Percentiles rank a stretch among this genome's conserved stretches.
phyloP scores from a whole-genome alignment of 2,329 filamentous ascomycete genomes.

The Colletotrichum horii region DNA sequence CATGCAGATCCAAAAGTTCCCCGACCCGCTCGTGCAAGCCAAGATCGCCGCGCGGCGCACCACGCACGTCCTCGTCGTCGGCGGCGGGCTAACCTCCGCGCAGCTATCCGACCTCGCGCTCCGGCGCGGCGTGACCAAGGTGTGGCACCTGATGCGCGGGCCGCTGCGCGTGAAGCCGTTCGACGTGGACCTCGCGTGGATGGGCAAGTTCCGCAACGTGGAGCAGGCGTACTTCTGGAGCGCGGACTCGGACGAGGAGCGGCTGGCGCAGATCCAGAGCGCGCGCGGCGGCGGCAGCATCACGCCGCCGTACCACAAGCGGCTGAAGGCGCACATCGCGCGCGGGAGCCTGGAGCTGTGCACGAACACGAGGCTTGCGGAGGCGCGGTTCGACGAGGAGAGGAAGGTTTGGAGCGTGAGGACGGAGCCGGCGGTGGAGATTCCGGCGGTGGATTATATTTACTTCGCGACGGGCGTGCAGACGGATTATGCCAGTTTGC shows the following conservation, averaged over 20 bases:
- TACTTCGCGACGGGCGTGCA: slow-evolving; percentile 79
- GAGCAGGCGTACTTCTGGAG: slow-evolving; percentile 80
- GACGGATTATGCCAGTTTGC: slow-evolving; percentile 64
- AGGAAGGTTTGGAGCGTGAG: slow-evolving; percentile 48
- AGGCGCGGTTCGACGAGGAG: slow-evolving; percentile 53
- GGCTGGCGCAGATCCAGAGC: slow-evolving; percentile 66
- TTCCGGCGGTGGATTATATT: slow-evolving; percentile 70
- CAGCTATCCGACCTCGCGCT: slow-evolving; percentile 74
- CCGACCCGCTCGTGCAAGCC: slow-evolving; percentile 53
- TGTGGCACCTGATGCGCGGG: slow-evolving; percentile 73
- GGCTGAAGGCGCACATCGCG: slow-evolving; percentile 65
- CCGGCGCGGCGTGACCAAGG: slow-evolving; percentile 67
- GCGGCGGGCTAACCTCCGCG: slow-evolving; percentile 78
- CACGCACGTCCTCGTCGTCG: slow-evolving; percentile 74
- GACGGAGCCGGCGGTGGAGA: slow-evolving; percentile 56
- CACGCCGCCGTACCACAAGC: slow-evolving; percentile 70
- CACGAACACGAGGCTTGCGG: slow-evolving; percentile 60
- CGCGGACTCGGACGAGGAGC: slow-evolving; percentile 73
- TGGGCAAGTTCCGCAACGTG: slow-evolving; percentile 81
- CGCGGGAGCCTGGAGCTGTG: slow-evolving; percentile 58
- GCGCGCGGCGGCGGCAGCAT: slow-evolving; percentile 81
- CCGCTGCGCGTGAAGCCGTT: slow-evolving; percentile 72
- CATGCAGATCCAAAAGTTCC: slow-evolving; percentile 65
- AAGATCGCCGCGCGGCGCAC: slow-evolving; percentile 54
- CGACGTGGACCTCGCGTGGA: slow-evolving; percentile 78